These are phyloP conservation scores for Mucor lusitanicus DNA, from an alignment of 371 early-diverging fungal species.

Conservation along the genomic window DNA sequence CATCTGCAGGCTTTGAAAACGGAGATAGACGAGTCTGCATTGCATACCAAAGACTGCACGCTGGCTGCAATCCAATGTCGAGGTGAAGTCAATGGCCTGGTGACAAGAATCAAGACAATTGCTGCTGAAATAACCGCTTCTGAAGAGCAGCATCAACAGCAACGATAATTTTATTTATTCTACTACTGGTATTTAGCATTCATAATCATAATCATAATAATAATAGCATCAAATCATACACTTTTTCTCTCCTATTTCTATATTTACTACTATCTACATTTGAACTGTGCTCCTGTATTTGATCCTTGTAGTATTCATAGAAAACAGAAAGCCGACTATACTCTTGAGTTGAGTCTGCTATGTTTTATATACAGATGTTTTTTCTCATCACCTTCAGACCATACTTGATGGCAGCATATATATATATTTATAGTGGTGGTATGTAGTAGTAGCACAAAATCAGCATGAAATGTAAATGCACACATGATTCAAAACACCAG, in stretches of 20 bases:
- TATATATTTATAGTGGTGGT: too few relatives aligned
- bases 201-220: background rate
- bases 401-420: too few relatives aligned
- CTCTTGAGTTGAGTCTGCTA: too few relatives aligned
- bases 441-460: too few relatives aligned
- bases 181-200: background rate
- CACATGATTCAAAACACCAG: too few relatives aligned
- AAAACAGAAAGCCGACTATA: too few relatives aligned
- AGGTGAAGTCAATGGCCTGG: conserved; percentile 42
- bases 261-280: too few relatives aligned
- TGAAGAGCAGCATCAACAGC: background rate
- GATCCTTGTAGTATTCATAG: too few relatives aligned
- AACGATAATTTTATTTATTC: background rate
- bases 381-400: too few relatives aligned
- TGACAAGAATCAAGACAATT: conserved; percentile 39
- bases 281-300: too few relatives aligned
- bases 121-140: conserved; percentile 35
- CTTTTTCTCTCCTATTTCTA: background rate
- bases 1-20: conserved; percentile 28
- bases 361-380: too few relatives aligned
- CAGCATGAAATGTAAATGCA: too few relatives aligned
- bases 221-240: background rate
- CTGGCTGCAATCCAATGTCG: conserved; percentile 36
- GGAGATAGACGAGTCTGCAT: conserved; percentile 23
- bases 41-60: conserved; percentile 27